phyloP scores from a whole-genome alignment of 331 rosid genomes.

The Rosa hybrid region DNA sequence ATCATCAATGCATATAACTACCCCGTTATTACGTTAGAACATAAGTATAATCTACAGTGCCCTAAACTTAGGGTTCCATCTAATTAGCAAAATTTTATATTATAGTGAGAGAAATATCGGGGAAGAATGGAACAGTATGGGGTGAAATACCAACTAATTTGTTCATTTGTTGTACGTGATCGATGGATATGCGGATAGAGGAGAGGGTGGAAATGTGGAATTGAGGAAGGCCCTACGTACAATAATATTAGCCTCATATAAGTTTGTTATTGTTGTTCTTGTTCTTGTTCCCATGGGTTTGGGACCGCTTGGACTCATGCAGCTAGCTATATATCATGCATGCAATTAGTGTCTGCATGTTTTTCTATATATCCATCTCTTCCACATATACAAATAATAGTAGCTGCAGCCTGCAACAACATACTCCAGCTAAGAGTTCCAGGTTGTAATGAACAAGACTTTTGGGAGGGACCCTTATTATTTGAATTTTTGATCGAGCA shows the following conservation, averaged over 20 bases:
- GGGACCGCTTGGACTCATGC: background rate
- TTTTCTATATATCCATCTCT: no score
- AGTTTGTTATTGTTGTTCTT: background rate
- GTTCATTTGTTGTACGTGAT: background rate
- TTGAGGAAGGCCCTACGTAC: background rate
- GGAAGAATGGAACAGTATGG: background rate
- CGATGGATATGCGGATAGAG: background rate
- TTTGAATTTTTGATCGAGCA: background rate
- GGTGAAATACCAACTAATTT: background rate
- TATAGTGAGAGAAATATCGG: background rate
- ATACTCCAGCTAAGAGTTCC: background rate
- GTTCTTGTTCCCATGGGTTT: background rate
- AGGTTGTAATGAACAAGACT: background rate
- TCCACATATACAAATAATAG: background rate
- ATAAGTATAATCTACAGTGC: background rate
- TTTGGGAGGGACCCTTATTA: background rate
- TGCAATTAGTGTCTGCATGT: background rate
- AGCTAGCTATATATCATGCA: background rate
- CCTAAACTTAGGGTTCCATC: background rate
- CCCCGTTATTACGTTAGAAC: background rate
- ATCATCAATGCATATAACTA: background rate
- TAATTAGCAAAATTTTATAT: background rate
- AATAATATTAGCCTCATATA: background rate
- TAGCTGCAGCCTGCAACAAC: background rate
- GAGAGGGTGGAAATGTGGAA: no score